phyloP scores from a whole-genome alignment of 148 eudicot genomes.

The Diospyros kaki region DNA sequence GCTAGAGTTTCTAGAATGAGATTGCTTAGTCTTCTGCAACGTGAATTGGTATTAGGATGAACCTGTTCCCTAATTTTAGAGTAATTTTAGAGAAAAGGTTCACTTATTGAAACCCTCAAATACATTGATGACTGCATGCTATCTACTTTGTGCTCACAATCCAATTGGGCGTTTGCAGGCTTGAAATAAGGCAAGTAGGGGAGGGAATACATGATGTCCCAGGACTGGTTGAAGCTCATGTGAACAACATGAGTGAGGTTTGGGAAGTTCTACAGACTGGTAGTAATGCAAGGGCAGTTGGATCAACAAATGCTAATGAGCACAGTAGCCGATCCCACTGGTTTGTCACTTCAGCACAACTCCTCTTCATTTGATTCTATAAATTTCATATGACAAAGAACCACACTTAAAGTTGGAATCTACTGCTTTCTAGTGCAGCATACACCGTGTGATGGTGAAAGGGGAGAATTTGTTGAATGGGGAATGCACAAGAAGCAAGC shows the following conservation, averaged over 20 bases:
- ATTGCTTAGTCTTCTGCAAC: neutral
- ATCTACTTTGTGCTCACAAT: neutral
- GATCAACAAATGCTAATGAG: slow-evolving; percentile 89
- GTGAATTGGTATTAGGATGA: too few species aligned
- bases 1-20: neutral
- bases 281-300: slow-evolving; percentile 86
- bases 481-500: slow-evolving; percentile 84
- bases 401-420: slow-evolving; percentile 4
- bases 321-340: slow-evolving; percentile 98
- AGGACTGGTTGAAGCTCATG: slow-evolving; percentile 87
- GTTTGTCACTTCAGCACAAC: slow-evolving; percentile 29
- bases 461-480: slow-evolving; percentile 81
- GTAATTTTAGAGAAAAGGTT: neutral
- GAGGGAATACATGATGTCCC: slow-evolving; percentile 90
- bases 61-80: too few species aligned
- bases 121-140: neutral
- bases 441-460: slow-evolving; percentile 93
- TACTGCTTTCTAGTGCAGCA: slow-evolving; percentile 43
- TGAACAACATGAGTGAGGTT: slow-evolving; percentile 68
- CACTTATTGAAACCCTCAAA: neutral
- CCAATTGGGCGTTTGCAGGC: slow-evolving; percentile 37
- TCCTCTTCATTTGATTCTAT: neutral
- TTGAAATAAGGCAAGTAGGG: slow-evolving; percentile 76
- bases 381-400: slow-evolving; percentile 7
- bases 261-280: slow-evolving; percentile 90